Evolutionary conservation across 306 rosid species (phyloP), one percentile per base, ranked within the genome.

Genomic region (Begonia peltatifolia): DNA sequence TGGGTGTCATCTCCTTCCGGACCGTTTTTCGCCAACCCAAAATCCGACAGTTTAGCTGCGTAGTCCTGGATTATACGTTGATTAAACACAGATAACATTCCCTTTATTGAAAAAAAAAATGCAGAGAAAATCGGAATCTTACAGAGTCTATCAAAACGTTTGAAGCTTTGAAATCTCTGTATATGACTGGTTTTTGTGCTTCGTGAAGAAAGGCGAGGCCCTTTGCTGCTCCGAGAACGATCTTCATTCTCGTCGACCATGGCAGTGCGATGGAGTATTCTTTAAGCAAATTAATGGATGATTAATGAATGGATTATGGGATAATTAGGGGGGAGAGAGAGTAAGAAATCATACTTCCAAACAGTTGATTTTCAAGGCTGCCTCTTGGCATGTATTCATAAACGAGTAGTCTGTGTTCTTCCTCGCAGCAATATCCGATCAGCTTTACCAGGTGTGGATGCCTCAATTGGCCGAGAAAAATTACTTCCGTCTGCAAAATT

Each of bases 401-500:
- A 8, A 78, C 85, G 58, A 78, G 66, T 52, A 75, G 76, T 56
- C 78, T 65, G 13, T 78, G 78, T 18, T 68, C 62, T 11, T 64
- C 74, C 50, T 82, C 80, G 1, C 62, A 42, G 66, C 83, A 82
- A 41, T 50, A 78, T 25, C 85, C 85, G 35, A 75, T 63, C 36
- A 82, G 78, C 56, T 57, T 68, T 68, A 78, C 90, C 44, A 75
- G 70, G 60, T 82, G 77, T 7, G 80, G 80, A 61, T 78, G 80
- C 53, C 57, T 58, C 42, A 78, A 17, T 22, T 65, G 65, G 62
- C 76, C 53, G 48, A 82, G 53, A 50, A 70, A 68, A 9, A 36
- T 56, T 52, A 68, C 64, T 67, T 78, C 80, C 60, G 75, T 82
- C 90, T 75, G 23, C 1, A 51, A 5, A 42, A 56, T 7, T 4